phyloP scores from a whole-genome alignment of 2,329 filamentous ascomycete species.

The Reticulascus tulasneorum region DNA sequence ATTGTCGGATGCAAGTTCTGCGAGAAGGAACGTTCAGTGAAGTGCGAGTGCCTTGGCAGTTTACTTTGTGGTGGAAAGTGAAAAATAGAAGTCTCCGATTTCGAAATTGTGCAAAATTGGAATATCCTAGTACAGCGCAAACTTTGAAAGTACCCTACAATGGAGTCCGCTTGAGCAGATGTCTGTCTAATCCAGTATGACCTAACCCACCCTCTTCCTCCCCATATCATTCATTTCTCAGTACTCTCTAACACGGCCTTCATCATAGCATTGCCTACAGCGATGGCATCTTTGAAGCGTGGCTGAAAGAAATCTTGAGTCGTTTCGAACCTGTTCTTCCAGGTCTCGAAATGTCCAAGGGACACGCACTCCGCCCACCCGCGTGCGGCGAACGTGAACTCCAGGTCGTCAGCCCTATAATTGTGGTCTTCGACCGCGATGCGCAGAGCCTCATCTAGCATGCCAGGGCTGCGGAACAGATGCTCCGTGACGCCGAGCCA shows the following conservation, averaged over 20 bases:
- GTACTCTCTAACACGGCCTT: slow-evolving; percentile 87
- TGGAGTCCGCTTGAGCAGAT: no score
- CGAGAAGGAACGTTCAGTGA: no score
- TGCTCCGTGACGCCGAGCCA: slow-evolving; percentile 98
- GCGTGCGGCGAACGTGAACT: slow-evolving; percentile 94
- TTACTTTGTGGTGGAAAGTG: no score
- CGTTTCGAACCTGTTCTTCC: slow-evolving; percentile 83
- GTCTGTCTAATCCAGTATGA: no score
- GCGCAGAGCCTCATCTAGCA: slow-evolving; percentile 80
- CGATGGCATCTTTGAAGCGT: slow-evolving; percentile 80
- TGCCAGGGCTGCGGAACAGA: slow-evolving; percentile 75
- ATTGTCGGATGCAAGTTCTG: no score
- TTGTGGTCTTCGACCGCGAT: slow-evolving; percentile 86
- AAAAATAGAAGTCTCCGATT: no score
- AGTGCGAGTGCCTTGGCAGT: no score
- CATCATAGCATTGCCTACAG: slow-evolving; percentile 95
- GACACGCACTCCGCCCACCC: slow-evolving; percentile 94
- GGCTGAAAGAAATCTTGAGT: slow-evolving; percentile 92
- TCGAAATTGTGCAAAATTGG: no score
- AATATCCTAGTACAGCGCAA: no score
- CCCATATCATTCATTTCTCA: slow-evolving; percentile 22
- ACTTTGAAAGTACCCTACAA: no score
- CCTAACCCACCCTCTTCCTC: no score
- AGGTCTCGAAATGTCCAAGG: slow-evolving; percentile 88
- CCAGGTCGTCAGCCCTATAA: slow-evolving; percentile 91